These are phyloP conservation scores for Chlorencoelia australis DNA, from an alignment of 2,329 filamentous ascomycete species.

Conservation along the genomic window DNA sequence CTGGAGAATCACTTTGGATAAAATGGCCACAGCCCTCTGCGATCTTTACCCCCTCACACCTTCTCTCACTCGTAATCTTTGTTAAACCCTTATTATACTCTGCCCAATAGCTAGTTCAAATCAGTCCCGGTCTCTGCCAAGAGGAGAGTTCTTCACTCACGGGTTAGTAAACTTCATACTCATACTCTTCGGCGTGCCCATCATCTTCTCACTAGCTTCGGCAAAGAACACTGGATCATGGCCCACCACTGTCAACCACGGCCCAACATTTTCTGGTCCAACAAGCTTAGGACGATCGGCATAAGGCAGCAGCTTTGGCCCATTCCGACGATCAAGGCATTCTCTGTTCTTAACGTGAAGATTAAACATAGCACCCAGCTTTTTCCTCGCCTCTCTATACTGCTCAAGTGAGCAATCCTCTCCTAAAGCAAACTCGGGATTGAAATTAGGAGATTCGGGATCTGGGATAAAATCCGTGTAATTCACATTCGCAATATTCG, in stretches of 20 bases:
- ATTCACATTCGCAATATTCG: conserved; percentile 26
- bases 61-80: conserved; percentile 21
- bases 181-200: conserved; percentile 25
- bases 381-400: conserved; percentile 23
- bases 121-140: background rate
- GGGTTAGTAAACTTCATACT: conserved; percentile 25
- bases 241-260: conserved; percentile 24
- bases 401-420: conserved; percentile 22
- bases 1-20: conserved; percentile 25
- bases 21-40: conserved; percentile 27
- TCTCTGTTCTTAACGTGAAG: conserved; percentile 24
- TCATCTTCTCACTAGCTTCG: conserved; percentile 23
- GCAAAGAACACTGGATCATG: conserved; percentile 26
- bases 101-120: conserved; percentile 23
- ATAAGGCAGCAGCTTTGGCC: conserved; percentile 21
- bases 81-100: conserved; percentile 26
- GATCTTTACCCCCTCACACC: conserved; percentile 21
- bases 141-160: conserved; percentile 21
- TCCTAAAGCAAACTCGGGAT: conserved; percentile 17
- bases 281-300: conserved; percentile 22
- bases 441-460: conserved; percentile 20
- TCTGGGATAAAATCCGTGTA: conserved; percentile 23
- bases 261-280: conserved; percentile 19
- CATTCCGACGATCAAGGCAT: conserved; percentile 21
- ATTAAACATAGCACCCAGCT: conserved; percentile 23